Evolutionary conservation across 2,329 filamentous ascomycete species (phyloP).

Genomic region (Fusarium sp.): DNA sequence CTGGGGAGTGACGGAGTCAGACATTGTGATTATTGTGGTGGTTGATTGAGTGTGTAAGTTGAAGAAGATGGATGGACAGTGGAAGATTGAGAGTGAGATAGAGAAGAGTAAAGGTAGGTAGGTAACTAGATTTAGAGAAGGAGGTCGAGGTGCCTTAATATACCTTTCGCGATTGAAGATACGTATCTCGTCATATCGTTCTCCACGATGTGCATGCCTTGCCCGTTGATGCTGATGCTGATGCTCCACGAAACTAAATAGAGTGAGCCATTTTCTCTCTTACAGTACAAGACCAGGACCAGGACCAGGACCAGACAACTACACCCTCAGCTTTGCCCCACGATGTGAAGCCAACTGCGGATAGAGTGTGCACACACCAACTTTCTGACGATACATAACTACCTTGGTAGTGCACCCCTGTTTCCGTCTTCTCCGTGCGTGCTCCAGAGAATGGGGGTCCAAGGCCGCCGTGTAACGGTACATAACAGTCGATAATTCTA

Average conservation of each 20-base stretch:
- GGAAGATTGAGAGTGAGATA: background rate
- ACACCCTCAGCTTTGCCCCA: constrained; percentile 41
- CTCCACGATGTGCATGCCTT: constrained; percentile 18
- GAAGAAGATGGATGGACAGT: background rate
- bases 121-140: background rate
- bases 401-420: constrained; percentile 2
- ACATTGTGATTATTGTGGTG: constrained; percentile 26
- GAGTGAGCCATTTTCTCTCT: constrained; percentile 44
- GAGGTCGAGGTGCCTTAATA: constrained; percentile 36
- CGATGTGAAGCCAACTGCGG: constrained; percentile 36
- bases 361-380: constrained; percentile 23
- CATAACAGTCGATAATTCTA: background rate
- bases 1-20: constrained; percentile 28
- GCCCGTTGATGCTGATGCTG: constrained; percentile 24
- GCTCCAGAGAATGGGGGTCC: constrained; percentile 17
- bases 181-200: constrained; percentile 34
- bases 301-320: background rate
- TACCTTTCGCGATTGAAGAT: constrained; percentile 36
- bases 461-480: background rate
- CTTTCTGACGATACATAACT: constrained; percentile 6
- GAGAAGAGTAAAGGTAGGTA: background rate
- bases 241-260: constrained; percentile 38
- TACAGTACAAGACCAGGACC: background rate
- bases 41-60: constrained; percentile 15
- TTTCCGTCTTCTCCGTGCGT: constrained; percentile 15